These are phyloP conservation scores for Mrakia gelida DNA, from an alignment of 768 basidiomycete species.

Conservation along the genomic window DNA sequence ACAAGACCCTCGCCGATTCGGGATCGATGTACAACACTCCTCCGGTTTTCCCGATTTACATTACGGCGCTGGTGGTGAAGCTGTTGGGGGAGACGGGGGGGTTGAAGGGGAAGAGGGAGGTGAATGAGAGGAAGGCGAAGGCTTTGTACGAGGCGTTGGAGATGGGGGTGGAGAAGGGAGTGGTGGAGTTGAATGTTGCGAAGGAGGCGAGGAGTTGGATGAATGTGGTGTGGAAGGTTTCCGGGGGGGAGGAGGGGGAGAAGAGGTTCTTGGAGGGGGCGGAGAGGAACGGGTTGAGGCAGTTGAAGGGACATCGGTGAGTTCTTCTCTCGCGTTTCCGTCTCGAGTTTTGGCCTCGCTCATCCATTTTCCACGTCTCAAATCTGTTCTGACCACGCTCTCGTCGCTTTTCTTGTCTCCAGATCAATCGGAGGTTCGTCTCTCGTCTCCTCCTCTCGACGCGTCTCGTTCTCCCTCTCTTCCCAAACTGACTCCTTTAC, in stretches of 20 bases:
- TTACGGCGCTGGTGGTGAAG: constrained; percentile 76
- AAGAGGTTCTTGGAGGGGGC: constrained; percentile 75
- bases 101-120: constrained; percentile 53
- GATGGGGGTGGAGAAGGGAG: constrained; percentile 61
- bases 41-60: constrained; percentile 83
- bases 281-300: constrained; percentile 70
- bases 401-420: not conserved
- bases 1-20: constrained; percentile 72
- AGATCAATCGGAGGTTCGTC: constrained; percentile 57
- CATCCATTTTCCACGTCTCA: not conserved
- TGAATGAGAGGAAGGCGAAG: constrained; percentile 67
- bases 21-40: constrained; percentile 87
- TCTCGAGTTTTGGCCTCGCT: not conserved
- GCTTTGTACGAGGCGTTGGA: constrained; percentile 70
- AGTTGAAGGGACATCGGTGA: constrained; percentile 87
- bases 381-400: not conserved
- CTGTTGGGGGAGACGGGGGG: constrained; percentile 47
- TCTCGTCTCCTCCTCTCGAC: not conserved
- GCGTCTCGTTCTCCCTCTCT: not conserved
- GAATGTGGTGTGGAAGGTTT: constrained; percentile 78
- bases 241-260: constrained; percentile 57
- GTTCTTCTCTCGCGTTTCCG: constrained; percentile 39
- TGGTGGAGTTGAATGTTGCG: constrained; percentile 64
- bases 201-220: constrained; percentile 80
- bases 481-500: not conserved